These are phyloP conservation scores for Priceomyces medius DNA, from an alignment of 805 yeast species.

Conservation along the genomic window DNA sequence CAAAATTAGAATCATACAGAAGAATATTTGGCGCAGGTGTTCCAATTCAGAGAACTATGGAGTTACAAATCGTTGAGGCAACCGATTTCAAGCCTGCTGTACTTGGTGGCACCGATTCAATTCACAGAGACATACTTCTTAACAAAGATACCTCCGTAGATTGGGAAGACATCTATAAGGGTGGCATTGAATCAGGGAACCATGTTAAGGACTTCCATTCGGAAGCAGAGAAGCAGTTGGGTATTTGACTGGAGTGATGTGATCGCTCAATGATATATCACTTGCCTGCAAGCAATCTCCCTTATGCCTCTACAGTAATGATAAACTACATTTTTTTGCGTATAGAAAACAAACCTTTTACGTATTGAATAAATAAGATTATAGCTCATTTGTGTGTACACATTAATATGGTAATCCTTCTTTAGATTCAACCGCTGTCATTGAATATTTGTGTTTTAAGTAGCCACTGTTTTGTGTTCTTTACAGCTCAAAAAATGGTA, in stretches of 20 bases:
- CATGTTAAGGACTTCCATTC: constrained; percentile 60
- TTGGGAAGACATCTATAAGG: constrained; percentile 90
- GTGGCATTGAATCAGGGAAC: constrained; percentile 44
- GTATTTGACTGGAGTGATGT: constrained; percentile 30
- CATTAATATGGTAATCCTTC: too few species aligned
- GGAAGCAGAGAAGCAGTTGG: constrained; percentile 67
- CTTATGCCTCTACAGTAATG: background rate
- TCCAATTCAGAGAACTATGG: constrained; percentile 91
- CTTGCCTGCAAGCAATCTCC: too few species aligned
- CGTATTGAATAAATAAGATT: too few species aligned
- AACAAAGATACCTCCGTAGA: constrained; percentile 77
- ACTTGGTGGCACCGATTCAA: constrained; percentile 55
- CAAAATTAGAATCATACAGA: constrained; percentile 74
- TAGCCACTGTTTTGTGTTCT: background rate
- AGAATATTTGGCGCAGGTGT: constrained; percentile 90
- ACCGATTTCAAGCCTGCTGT: constrained; percentile 68
- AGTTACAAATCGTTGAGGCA: constrained; percentile 62
- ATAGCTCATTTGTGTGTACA: too few species aligned
- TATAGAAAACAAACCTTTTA: background rate
- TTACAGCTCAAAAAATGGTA: background rate
- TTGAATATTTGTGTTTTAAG: too few species aligned
- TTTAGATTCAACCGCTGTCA: too few species aligned
- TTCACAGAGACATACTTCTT: constrained; percentile 75
- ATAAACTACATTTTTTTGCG: background rate
- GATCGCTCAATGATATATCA: background rate